phyloP scores from a whole-genome alignment of 2,329 filamentous ascomycete genomes.

The Clonostachys rhizophaga region DNA sequence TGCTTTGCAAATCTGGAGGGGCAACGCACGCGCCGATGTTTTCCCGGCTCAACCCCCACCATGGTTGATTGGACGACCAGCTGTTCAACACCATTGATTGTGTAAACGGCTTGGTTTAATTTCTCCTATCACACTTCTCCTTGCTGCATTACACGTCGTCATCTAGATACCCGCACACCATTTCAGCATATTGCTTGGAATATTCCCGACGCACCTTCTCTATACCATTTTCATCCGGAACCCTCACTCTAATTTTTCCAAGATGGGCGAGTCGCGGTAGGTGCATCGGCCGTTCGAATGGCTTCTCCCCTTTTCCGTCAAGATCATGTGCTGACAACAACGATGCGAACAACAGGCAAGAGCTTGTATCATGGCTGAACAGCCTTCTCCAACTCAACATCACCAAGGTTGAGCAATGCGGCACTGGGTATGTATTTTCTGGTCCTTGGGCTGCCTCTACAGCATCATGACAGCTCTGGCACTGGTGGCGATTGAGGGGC shows the following conservation, averaged over 20 bases:
- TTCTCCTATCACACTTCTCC: slow-evolving; percentile 11
- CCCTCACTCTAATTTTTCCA: slow-evolving; percentile 11
- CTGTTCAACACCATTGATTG: slow-evolving; percentile 12
- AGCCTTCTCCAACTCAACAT: slow-evolving; percentile 97
- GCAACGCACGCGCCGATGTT: neutral
- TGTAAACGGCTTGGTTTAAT: slow-evolving; percentile 7
- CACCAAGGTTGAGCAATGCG: slow-evolving; percentile 98
- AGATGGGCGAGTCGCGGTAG: slow-evolving; percentile 44
- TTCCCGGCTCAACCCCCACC: slow-evolving; percentile 12
- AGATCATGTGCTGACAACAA: slow-evolving; percentile 8
- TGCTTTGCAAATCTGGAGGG: neutral
- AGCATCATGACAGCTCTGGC: too few relatives aligned
- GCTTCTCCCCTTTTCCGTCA: neutral
- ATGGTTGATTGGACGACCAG: slow-evolving; percentile 33
- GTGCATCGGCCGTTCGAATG: slow-evolving; percentile 10
- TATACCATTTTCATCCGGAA: neutral
- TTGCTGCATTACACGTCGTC: neutral
- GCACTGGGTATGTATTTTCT: slow-evolving; percentile 71
- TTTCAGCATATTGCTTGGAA: neutral
- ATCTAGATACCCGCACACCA: neutral
- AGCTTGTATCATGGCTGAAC: slow-evolving; percentile 95
- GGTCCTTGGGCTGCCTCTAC: slow-evolving; percentile 11
- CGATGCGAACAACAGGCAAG: slow-evolving; percentile 64
- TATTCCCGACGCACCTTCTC: neutral
- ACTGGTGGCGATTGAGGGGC: too few relatives aligned